Evolutionary conservation across 495 filamentous ascomycete species (phyloP).

Genomic region (Penicillium tannophilum): DNA sequence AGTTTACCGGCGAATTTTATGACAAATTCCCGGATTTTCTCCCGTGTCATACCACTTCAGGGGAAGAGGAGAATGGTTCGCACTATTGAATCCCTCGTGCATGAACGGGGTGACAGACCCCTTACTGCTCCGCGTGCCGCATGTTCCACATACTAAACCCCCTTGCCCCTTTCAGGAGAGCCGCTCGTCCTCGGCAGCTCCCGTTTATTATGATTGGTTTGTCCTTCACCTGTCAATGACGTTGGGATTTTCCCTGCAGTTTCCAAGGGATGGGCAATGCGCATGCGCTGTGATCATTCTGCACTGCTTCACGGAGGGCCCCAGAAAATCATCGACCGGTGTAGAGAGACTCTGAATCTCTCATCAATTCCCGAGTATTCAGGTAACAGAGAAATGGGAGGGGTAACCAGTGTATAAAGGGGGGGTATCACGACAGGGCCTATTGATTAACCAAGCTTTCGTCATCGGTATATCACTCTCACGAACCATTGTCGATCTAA

Average conservation of each 20-base stretch:
- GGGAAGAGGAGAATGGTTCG: slow-evolving; percentile 7
- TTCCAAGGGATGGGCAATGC: slow-evolving; percentile 30
- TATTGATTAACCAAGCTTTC: neutral
- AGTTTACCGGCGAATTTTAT: slow-evolving; percentile 21
- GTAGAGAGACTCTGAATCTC: slow-evolving; percentile 4
- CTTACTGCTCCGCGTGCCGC: slow-evolving; percentile 44
- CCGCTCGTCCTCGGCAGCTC: slow-evolving; percentile 18
- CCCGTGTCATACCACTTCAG: neutral
- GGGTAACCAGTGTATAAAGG: neutral
- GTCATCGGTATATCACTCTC: neutral
- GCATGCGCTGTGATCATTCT: slow-evolving; percentile 25
- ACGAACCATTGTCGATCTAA: slow-evolving; percentile 3
- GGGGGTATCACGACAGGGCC: neutral
- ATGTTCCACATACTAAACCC: slow-evolving; percentile 39
- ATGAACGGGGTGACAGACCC: slow-evolving; percentile 39
- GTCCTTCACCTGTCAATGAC: slow-evolving; percentile 15
- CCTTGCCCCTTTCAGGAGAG: slow-evolving; percentile 1
- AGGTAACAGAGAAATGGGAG: neutral
- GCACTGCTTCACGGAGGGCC: neutral
- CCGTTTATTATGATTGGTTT: slow-evolving; percentile 12
- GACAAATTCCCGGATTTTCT: neutral
- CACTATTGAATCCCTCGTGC: slow-evolving; percentile 29
- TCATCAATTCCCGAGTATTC: neutral
- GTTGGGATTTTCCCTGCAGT: slow-evolving; percentile 25
- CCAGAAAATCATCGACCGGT: slow-evolving; percentile 26